Conservation (phyloP, 768 basidiomycete species). For the Tulasnella sp. region DNA sequence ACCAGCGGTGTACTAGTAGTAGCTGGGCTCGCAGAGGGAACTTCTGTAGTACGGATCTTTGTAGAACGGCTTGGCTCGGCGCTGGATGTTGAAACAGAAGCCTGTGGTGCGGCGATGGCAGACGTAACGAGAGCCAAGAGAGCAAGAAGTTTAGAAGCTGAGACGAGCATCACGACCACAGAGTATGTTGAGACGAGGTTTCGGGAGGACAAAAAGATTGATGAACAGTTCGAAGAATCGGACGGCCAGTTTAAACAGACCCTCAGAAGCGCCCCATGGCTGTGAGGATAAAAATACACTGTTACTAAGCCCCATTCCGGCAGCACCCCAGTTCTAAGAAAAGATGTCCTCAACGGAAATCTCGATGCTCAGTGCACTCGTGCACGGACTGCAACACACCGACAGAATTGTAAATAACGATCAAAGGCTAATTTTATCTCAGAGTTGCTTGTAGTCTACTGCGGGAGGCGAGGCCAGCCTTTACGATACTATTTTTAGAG, state of each 20-base stretch:
- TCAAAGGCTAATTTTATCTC: neutral
- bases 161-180: neutral
- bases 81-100: neutral
- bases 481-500: neutral
- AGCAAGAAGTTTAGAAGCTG: neutral
- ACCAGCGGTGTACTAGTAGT: neutral
- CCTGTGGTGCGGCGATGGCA: neutral
- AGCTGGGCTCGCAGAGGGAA: neutral
- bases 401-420: neutral
- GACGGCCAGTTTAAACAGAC: neutral
- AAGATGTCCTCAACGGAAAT: neutral
- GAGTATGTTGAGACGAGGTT: neutral
- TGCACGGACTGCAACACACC: neutral
- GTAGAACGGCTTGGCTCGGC: neutral
- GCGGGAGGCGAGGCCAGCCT: neutral
- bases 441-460: neutral
- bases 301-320: neutral
- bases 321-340: neutral
- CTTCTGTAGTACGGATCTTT: neutral
- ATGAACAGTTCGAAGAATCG: neutral
- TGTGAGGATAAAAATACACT: neutral
- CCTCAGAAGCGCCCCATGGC: neutral
- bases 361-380: too few species aligned
- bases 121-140: neutral
- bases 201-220: neutral